Conservation (phyloP, 768 basidiomycete species). For the Paxillus rubicundulus region DNA sequence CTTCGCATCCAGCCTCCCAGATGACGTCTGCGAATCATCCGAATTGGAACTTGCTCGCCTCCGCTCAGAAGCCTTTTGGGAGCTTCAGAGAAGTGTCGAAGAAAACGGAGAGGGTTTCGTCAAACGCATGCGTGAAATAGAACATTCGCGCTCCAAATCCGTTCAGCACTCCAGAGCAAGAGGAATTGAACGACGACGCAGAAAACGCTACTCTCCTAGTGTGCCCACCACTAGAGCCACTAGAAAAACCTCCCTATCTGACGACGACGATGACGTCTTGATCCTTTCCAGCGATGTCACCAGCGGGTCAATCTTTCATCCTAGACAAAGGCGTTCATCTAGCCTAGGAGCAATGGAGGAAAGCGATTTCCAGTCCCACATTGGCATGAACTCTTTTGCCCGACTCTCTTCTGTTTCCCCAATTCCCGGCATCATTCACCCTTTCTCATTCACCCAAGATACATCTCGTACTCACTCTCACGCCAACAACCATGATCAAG, state of each 20-base stretch:
- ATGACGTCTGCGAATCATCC: slow-evolving; percentile 23
- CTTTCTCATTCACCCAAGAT: slow-evolving; percentile 9
- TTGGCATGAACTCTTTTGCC: slow-evolving; percentile 10
- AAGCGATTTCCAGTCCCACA: slow-evolving; percentile 19
- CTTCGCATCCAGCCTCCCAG: slow-evolving; percentile 12
- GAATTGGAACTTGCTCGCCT: slow-evolving; percentile 41
- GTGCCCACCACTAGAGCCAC: slow-evolving; percentile 11
- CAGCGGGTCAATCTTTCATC: slow-evolving; percentile 12
- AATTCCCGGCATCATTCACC: slow-evolving; percentile 19
- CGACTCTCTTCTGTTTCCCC: slow-evolving; percentile 19
- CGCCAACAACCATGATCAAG: slow-evolving; percentile 7
- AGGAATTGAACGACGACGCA: slow-evolving; percentile 41
- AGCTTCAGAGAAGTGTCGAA: slow-evolving; percentile 58
- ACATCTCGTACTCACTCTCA: slow-evolving; percentile 12
- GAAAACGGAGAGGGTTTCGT: slow-evolving; percentile 68
- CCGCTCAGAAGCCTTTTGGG: slow-evolving; percentile 62
- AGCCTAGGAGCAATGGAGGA: slow-evolving; percentile 48
- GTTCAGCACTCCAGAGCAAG: slow-evolving; percentile 38
- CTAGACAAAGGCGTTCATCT: slow-evolving; percentile 41
- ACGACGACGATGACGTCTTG: slow-evolving; percentile 54
- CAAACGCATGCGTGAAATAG: slow-evolving; percentile 71
- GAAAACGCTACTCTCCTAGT: slow-evolving; percentile 37
- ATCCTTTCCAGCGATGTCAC: slow-evolving; percentile 41
- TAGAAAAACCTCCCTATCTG: slow-evolving; percentile 24
- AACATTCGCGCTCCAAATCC: slow-evolving; percentile 47